Evolutionary conservation across 306 rosid genomes (phyloP).

Genomic region (Urtica urens): DNA sequence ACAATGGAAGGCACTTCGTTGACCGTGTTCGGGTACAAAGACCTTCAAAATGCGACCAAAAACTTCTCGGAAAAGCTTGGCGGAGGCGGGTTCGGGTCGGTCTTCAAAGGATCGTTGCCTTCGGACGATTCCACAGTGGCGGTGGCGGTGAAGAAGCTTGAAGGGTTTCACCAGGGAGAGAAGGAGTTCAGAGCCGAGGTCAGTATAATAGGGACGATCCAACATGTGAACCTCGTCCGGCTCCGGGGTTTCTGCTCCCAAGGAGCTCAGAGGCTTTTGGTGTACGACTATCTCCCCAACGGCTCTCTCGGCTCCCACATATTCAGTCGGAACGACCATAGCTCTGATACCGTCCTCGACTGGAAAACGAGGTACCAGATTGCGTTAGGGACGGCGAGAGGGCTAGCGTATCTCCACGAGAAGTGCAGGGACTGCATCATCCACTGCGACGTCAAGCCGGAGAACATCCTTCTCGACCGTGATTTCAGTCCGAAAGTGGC

Average conservation of each 20-base stretch:
- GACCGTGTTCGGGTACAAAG: conserved; percentile 17
- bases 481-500: conserved; percentile 69
- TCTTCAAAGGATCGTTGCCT: conserved; percentile 27
- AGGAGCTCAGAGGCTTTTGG: conserved; percentile 50
- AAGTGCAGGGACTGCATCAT: conserved; percentile 83
- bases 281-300: conserved; percentile 74
- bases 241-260: conserved; percentile 89
- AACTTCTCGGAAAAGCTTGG: conserved; percentile 30
- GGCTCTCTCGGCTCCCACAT: conserved; percentile 53
- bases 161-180: conserved; percentile 81
- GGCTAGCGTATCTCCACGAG: conserved; percentile 72
- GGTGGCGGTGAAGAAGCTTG: conserved; percentile 80
- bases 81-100: conserved; percentile 37
- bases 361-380: conserved; percentile 78
- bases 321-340: conserved; percentile 25
- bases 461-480: conserved; percentile 69
- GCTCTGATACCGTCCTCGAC: conserved; percentile 20
- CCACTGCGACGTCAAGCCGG: conserved; percentile 90
- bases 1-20: conserved; percentile 17
- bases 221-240: conserved; percentile 77
- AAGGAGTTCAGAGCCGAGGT: conserved; percentile 82
- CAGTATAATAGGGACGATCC: conserved; percentile 72
- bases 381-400: conserved; percentile 77
- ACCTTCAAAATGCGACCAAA: conserved; percentile 24
- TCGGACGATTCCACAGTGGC: conserved; percentile 11